phyloP scores from a whole-genome alignment of 345 rosid species.

The Salix viminalis region DNA sequence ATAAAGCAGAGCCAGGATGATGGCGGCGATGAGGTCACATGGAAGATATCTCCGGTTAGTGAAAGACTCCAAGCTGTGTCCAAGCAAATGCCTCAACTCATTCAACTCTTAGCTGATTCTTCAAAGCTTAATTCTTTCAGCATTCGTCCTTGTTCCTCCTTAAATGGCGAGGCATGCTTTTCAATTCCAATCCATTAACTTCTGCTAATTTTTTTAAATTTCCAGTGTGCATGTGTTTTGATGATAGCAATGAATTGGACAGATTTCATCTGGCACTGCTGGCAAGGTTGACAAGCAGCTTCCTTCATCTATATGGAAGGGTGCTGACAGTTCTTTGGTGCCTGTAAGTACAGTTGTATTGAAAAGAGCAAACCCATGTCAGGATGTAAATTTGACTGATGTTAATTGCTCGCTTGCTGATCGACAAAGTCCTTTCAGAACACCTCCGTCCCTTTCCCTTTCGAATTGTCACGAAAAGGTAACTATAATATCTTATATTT shows the following conservation, averaged over 20 bases:
- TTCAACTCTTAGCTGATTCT: slow-evolving; percentile 47
- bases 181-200: not conserved
- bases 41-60: slow-evolving; percentile 94
- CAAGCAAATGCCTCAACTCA: slow-evolving; percentile 50
- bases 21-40: slow-evolving; percentile 71
- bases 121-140: slow-evolving; percentile 39
- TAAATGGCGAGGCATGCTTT: slow-evolving; percentile 43
- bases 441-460: slow-evolving; percentile 81
- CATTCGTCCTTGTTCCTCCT: slow-evolving; percentile 51
- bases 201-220: not conserved
- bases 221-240: not conserved
- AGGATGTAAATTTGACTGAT: slow-evolving; percentile 24
- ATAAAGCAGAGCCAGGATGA: slow-evolving; percentile 94
- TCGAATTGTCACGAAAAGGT: slow-evolving; percentile 61
- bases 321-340: slow-evolving; percentile 32
- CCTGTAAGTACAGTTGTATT: slow-evolving; percentile 35
- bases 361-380: slow-evolving; percentile 42
- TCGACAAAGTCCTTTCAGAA: slow-evolving; percentile 76
- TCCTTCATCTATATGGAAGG: slow-evolving; percentile 43
- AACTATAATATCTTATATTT: slow-evolving; percentile 14
- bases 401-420: slow-evolving; percentile 22
- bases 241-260: slow-evolving; percentile 9
- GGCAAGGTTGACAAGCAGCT: slow-evolving; percentile 42
- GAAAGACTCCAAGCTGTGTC: slow-evolving; percentile 70
- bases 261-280: slow-evolving; percentile 33